Evolutionary conservation across 2,329 filamentous ascomycete species (phyloP).

Genomic region (Clonostachys chloroleuca): DNA sequence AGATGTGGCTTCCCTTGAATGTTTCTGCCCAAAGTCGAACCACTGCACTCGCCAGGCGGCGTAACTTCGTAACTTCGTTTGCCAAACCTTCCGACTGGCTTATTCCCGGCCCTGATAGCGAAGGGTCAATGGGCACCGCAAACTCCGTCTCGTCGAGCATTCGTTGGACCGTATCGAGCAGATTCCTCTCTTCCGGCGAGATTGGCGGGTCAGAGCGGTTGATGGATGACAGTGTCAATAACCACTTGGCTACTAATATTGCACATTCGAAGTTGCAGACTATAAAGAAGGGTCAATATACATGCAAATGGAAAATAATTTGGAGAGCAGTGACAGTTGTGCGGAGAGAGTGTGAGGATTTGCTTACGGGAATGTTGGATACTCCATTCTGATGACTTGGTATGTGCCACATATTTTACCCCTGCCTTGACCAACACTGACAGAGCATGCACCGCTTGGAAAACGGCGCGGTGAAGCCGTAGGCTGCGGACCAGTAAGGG

Average conservation of each 20-base stretch:
- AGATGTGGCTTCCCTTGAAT: constrained; percentile 57
- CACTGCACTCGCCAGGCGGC: constrained; percentile 53
- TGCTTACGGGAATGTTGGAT: constrained; percentile 56
- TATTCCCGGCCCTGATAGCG: constrained; percentile 33
- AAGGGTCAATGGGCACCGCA: constrained; percentile 54
- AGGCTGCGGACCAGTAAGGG: constrained; percentile 54
- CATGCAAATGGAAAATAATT: too few relatives aligned
- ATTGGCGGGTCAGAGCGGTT: constrained; percentile 42
- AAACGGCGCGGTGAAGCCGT: constrained; percentile 58
- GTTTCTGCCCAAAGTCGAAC: constrained; percentile 58
- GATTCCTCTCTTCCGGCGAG: constrained; percentile 45
- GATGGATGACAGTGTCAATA: constrained; percentile 50
- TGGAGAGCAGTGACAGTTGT: too few relatives aligned
- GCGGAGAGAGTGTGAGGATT: not conserved
- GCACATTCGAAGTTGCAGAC: constrained; percentile 61
- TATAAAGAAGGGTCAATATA: constrained; percentile 1
- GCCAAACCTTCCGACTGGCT: constrained; percentile 35
- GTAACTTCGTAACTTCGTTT: constrained; percentile 45
- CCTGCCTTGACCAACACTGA: constrained; percentile 62
- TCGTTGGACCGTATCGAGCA: constrained; percentile 51
- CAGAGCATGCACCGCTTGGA: constrained; percentile 65
- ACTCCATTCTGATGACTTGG: constrained; percentile 58
- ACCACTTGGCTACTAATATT: constrained; percentile 56
- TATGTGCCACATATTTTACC: constrained; percentile 57
- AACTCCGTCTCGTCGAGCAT: constrained; percentile 62